Evolutionary conservation across 108 stramenopile species (phyloP), one percentile per base, ranked within the genome.

Genomic region (Mediolabrus comicus): DNA sequence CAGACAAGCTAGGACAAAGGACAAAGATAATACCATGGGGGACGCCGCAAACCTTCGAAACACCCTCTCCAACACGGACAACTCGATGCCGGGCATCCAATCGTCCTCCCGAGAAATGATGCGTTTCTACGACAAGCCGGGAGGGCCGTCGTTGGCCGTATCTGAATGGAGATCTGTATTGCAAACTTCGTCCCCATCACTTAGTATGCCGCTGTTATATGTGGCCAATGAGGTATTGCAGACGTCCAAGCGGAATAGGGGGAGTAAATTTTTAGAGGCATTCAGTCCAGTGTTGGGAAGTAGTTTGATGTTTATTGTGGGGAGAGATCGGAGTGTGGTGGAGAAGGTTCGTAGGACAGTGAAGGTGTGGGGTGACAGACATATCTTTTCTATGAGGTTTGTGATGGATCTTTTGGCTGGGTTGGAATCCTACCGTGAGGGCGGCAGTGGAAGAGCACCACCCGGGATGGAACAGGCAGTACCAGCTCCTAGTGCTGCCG

Each of bases 141-240:
- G 65, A 12, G 77, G 71, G 2, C 55, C 71, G 0, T 14, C 35
- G 29, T 74, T 88, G 4, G 89, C 89, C 34, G 89, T 93, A n/a
- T 74, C 68, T 2, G 89, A 90, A 81, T 93, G 92, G 92, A 68
- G 92, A n/a, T 83, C 85, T 41, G 83, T 79, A 9, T 62, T 93
- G 26, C 83, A 84, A 53, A 81, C 82, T 16, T 76, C 80, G 11
- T 67, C 69, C 4, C 38, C 46, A 7, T 74, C 83, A 46, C 88
- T 88, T 31, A 63, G 77, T 46, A 59, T 95, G 26, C 91, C 93
- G 13, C 72, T 95, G 10, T 68, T 95, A 26, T 95, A 95, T 72
- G 91, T 95, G 22, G 90, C 90, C 59, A 95, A 95, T 67, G 93
- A 95, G 74, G 87, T 88, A 6, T 39, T 95, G 41, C 93, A 95